Evolutionary conservation across 2,329 filamentous ascomycete species (phyloP), one percentile per base, ranked within the genome.

Genomic region (Lithohypha guttulata): DNA sequence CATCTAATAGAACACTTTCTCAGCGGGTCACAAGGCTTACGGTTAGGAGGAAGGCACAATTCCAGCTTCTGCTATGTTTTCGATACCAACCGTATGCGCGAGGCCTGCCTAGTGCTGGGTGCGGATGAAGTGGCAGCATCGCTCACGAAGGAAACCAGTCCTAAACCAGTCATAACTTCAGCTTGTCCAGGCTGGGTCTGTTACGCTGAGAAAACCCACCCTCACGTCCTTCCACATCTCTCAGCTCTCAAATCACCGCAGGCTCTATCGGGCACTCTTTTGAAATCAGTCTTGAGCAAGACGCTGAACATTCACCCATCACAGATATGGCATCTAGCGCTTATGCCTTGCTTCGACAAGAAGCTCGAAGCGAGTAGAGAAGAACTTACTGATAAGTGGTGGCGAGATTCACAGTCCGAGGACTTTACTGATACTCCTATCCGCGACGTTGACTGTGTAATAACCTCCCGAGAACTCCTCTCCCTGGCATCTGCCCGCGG

Each of bases 271-370:
- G 91, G 91, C 9, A 95, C 86, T 0, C 70, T 96, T 28, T 59
- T 98, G 40, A 98, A 98, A 62, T 89, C 85, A 1, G 75, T 82
- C 0, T 64, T 98, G 23, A 85, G 81, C 59, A 76, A 75, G 49
- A 71, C 67, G 37, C 71, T 87, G 45, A 75, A 75, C 22, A 77
- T 95, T 34, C 61, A 79, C 1, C 81, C 86, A 0, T 77, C 79
- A 46, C 76, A 79, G 50, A 86, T 98, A 57, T 98, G 89, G 84
- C 89, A 96, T 60, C 62, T 96, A 38, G 85, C 89, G 9, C 71
- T 98, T 31, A 98, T 98, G 91, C 91, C 91, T 14, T 98, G 91
- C 60, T 96, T 98, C 59, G 91, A 98, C 60, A 98, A 98, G 68
- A 98, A 98, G 61, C 73, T 98, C 19, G 91, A 98, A 63, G 91